phyloP scores from a whole-genome alignment of 441 rosid species.

The Pelargonium citronellum region DNA sequence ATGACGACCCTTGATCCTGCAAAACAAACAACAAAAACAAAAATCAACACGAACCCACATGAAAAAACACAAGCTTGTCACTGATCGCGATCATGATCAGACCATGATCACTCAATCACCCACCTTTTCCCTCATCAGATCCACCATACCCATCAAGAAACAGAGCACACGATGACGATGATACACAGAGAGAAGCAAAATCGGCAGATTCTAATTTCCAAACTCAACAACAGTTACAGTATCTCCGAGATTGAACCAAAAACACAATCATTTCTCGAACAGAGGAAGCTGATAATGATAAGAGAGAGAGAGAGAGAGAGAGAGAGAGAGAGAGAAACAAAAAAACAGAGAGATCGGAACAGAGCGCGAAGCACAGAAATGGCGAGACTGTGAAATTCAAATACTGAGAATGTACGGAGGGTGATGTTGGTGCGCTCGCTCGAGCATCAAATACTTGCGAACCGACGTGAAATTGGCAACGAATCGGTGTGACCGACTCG shows the following conservation, averaged over 20 bases:
- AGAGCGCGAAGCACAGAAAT: not conserved
- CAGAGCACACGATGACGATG: not conserved
- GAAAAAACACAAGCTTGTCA: not conserved
- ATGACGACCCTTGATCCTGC: conserved; percentile 8
- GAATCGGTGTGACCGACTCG: conserved; percentile 8
- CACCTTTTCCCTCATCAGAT: conserved; percentile 2
- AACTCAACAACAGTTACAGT: not conserved
- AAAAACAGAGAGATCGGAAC: not conserved
- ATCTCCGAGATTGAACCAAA: not conserved
- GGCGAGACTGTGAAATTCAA: conserved; percentile 3
- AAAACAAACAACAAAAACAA: not conserved
- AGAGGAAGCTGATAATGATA: not conserved
- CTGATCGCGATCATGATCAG: conserved; percentile 3
- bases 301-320: conserved; percentile 9
- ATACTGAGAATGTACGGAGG: not conserved
- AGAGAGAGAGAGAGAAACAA: conserved; percentile 4
- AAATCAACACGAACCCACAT: not conserved
- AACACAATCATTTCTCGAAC: not conserved
- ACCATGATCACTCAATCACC: not conserved
- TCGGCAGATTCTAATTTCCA: not conserved
- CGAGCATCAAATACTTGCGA: not conserved
- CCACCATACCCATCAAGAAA: not conserved
- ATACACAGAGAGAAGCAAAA: not conserved
- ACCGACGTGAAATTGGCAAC: conserved; percentile 5
- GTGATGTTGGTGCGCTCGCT: not conserved